Conservation (phyloP, 2,329 filamentous ascomycete genomes). For the Verticillium tricorpus region DNA sequence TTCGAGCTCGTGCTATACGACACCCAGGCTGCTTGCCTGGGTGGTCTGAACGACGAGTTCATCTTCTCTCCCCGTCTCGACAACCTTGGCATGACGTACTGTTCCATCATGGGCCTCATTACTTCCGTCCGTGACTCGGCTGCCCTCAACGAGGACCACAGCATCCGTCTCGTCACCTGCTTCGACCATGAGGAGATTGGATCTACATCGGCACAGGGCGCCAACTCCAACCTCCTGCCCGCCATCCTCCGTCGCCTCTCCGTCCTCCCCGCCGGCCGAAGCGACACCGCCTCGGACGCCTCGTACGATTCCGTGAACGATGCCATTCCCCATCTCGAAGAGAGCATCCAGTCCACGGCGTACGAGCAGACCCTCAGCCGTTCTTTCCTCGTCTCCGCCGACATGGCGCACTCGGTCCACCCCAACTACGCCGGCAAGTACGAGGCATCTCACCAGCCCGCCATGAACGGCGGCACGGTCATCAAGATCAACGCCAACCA, state of each 20-base stretch:
- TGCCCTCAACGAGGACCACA: constrained; percentile 69
- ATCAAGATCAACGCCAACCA: constrained; percentile 99
- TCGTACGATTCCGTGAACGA: constrained; percentile 56
- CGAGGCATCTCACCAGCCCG: constrained; percentile 82
- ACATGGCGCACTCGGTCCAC: constrained; percentile 96
- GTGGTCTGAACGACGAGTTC: constrained; percentile 88
- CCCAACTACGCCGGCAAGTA: constrained; percentile 94
- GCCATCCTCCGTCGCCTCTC: constrained; percentile 82
- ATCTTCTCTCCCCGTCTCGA: constrained; percentile 95
- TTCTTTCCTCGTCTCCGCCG: constrained; percentile 91
- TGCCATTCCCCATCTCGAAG: constrained; percentile 51
- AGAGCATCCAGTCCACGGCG: constrained; percentile 63
- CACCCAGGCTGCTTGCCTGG: constrained; percentile 84
- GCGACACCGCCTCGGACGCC: constrained; percentile 49
- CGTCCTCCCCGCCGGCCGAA: constrained; percentile 61
- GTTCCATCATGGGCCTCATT: constrained; percentile 80
- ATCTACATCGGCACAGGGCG: constrained; percentile 86
- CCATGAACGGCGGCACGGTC: constrained; percentile 94
- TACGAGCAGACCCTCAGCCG: constrained; percentile 90
- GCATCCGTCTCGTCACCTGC: constrained; percentile 86
- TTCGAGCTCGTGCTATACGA: constrained; percentile 98
- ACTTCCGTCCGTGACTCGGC: constrained; percentile 62
- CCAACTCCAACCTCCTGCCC: constrained; percentile 86
- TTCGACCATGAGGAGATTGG: constrained; percentile 99
- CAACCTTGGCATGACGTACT: constrained; percentile 96